These are phyloP conservation scores for Rhizopogon sp. DNA, from an alignment of 768 basidiomycete genomes.

Conservation along the genomic window DNA sequence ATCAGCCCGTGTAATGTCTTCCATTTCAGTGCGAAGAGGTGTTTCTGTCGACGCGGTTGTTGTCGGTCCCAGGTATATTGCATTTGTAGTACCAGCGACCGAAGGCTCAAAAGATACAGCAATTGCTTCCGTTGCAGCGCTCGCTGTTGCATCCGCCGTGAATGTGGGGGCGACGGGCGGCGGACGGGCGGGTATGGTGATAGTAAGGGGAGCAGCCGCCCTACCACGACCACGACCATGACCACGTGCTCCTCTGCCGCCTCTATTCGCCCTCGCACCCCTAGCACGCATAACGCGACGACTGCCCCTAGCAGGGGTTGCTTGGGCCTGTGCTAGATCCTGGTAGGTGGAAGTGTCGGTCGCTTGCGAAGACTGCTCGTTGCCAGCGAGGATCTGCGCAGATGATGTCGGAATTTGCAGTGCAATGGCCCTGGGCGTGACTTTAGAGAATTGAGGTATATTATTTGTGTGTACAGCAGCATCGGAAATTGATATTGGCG, in stretches of 20 bases:
- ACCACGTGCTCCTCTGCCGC: neutral
- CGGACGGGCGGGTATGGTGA: neutral
- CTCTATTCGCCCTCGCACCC: neutral
- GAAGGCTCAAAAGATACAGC: neutral
- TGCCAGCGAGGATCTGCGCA: neutral
- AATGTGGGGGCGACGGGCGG: neutral
- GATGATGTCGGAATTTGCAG: too few relatives aligned
- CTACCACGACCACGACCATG: neutral
- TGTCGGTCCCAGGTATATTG: neutral
- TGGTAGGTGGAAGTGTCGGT: neutral
- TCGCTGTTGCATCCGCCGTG: too few relatives aligned
- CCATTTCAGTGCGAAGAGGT: neutral
- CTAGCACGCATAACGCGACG: neutral
- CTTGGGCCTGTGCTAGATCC: neutral
- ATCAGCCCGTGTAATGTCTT: neutral
- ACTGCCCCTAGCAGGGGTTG: neutral
- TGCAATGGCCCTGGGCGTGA: too few relatives aligned
- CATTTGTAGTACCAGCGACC: neutral
- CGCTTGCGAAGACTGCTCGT: neutral
- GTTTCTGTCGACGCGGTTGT: too few relatives aligned
- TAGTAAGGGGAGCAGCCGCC: neutral
- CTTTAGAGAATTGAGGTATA: too few relatives aligned
- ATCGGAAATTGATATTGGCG: neutral
- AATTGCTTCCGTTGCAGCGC: neutral
- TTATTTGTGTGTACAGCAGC: too few relatives aligned